Evolutionary conservation across 2,329 filamentous ascomycete genomes (phyloP).

Genomic region (Camillea tinctor): DNA sequence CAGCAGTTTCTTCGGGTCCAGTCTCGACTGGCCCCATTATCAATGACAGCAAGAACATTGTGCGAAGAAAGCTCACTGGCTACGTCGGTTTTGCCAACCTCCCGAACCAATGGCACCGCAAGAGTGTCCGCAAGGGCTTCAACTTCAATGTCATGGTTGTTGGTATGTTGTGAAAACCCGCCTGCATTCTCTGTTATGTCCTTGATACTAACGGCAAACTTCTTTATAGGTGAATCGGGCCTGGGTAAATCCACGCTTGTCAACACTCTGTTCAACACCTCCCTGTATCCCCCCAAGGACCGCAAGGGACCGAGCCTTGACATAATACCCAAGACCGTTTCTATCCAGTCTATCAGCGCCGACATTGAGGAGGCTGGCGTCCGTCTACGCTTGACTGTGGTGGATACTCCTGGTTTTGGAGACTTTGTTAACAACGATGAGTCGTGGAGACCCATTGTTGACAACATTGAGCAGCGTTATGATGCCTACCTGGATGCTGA

Average conservation of each 20-base stretch:
- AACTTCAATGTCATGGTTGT: slow-evolving; percentile 99
- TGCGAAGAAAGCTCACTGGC: slow-evolving; percentile 95
- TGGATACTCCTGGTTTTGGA: slow-evolving; percentile 96
- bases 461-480: slow-evolving; percentile 99
- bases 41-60: slow-evolving; percentile 86
- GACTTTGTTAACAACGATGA: slow-evolving; percentile 99
- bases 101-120: slow-evolving; percentile 99
- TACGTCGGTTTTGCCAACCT: slow-evolving; percentile 99
- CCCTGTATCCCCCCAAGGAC: slow-evolving; percentile 97
- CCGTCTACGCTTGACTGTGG: slow-evolving; percentile 90
- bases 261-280: slow-evolving; percentile 99
- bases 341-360: slow-evolving; percentile 90
- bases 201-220: slow-evolving; percentile 8
- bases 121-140: slow-evolving; percentile 99
- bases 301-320: slow-evolving; percentile 96
- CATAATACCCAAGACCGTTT: slow-evolving; percentile 97
- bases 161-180: slow-evolving; percentile 65
- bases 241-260: slow-evolving; percentile 98
- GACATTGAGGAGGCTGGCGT: slow-evolving; percentile 99
- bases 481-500: slow-evolving; percentile 98
- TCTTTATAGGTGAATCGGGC: slow-evolving; percentile 82
- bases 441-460: slow-evolving; percentile 97
- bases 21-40: slow-evolving; percentile 46
- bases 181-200: neutral
- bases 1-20: slow-evolving; percentile 37